phyloP scores from a whole-genome alignment of 768 basidiomycete species.

The Solioccasus polychromus region DNA sequence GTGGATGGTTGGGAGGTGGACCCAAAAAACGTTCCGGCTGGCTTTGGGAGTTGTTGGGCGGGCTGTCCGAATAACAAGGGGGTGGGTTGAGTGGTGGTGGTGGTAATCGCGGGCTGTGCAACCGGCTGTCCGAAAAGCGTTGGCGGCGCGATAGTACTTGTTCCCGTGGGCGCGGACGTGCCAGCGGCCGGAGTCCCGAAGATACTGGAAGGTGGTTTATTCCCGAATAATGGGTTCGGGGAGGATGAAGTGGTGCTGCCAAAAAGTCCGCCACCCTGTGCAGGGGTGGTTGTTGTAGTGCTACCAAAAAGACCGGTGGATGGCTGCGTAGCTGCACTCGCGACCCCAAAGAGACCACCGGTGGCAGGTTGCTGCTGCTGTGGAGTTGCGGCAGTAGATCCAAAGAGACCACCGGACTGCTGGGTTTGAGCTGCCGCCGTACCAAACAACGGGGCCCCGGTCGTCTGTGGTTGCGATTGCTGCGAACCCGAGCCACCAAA shows the following conservation, averaged over 20 bases:
- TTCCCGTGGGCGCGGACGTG: not conserved
- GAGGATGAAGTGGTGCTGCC: slow-evolving; percentile 24
- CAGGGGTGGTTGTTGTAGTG: slow-evolving; percentile 17
- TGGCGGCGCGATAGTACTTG: slow-evolving; percentile 20
- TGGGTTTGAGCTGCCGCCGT: slow-evolving; percentile 17
- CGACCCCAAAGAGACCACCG: slow-evolving; percentile 25
- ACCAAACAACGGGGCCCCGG: slow-evolving; percentile 22
- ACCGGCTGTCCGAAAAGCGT: slow-evolving; percentile 32
- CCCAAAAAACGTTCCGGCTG: slow-evolving; percentile 29
- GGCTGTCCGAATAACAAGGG: slow-evolving; percentile 22
- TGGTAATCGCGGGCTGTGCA: slow-evolving; percentile 13
- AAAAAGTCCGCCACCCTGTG: slow-evolving; percentile 24
- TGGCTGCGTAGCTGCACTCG: slow-evolving; percentile 15
- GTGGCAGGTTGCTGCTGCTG: slow-evolving; percentile 21
- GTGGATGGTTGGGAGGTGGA: slow-evolving; percentile 24
- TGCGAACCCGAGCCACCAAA: slow-evolving; percentile 20
- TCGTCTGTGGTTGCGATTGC: slow-evolving; percentile 15
- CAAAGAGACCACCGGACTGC: slow-evolving; percentile 22
- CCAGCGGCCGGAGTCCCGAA: slow-evolving; percentile 30
- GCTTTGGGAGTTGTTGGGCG: slow-evolving; percentile 21
- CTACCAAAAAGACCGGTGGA: slow-evolving; percentile 28
- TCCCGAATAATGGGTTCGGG: slow-evolving; percentile 38
- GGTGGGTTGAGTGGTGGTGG: slow-evolving; percentile 12
- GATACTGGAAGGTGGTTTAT: slow-evolving; percentile 28
- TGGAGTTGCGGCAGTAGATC: slow-evolving; percentile 6